Evolutionary conservation across 306 rosid species (phyloP).

Genomic region (Cucumis cinereus): DNA sequence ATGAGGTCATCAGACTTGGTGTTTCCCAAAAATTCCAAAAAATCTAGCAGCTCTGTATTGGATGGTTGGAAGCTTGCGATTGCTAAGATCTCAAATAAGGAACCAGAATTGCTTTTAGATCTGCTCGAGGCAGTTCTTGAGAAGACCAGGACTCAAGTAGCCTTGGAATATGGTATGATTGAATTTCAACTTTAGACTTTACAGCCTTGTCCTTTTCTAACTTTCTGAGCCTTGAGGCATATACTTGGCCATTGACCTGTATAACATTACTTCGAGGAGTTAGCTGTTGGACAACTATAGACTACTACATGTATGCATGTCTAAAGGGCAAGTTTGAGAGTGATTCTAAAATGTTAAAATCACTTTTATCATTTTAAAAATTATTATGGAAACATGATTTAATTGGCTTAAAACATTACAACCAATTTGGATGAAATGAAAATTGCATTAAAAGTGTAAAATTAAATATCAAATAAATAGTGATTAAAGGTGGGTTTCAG

Average conservation of each 20-base stretch:
- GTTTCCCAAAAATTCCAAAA: slow-evolving; percentile 21
- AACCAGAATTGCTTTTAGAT: slow-evolving; percentile 59
- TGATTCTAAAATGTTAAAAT: too few species aligned
- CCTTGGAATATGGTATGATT: slow-evolving; percentile 35
- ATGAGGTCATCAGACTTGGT: slow-evolving; percentile 32
- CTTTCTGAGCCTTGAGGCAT: background rate
- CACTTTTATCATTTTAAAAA: too few species aligned
- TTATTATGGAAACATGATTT: too few species aligned
- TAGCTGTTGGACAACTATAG: background rate
- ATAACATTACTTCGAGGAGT: background rate
- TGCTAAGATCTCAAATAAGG: slow-evolving; percentile 41
- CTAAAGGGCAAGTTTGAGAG: too few species aligned
- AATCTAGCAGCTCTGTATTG: slow-evolving; percentile 21
- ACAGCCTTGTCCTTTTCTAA: background rate
- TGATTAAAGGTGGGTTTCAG: too few species aligned
- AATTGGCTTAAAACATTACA: too few species aligned
- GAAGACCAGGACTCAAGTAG: slow-evolving; percentile 45
- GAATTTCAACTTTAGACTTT: slow-evolving; percentile 3
- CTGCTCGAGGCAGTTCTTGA: slow-evolving; percentile 63
- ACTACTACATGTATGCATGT: background rate
- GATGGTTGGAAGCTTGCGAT: slow-evolving; percentile 53
- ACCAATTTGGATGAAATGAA: too few species aligned
- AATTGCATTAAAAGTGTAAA: too few species aligned
- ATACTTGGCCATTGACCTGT: background rate
- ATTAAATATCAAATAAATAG: too few species aligned